Percentiles rank a stretch among this genome's conserved stretches.
Conservation (phyloP, 129 eudicot species). For the Solidago caesia region DNA sequence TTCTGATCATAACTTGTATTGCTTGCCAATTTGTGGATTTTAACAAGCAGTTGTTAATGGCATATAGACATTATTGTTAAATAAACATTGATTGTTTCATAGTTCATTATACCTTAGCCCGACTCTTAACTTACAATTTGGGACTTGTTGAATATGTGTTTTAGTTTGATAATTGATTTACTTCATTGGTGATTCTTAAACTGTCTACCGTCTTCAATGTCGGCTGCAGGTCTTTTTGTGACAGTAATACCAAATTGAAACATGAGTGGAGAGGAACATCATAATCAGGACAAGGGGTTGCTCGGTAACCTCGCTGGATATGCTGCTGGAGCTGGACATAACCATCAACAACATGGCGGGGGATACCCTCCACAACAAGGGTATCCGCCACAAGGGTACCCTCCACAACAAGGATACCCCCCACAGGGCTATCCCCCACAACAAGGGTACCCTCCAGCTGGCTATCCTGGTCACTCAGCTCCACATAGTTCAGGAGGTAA, state of each 20-base stretch:
- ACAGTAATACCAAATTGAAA: constrained; percentile 17
- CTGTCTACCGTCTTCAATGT: neutral
- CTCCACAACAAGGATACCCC: constrained; percentile 34
- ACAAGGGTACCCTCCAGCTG: constrained; percentile 30
- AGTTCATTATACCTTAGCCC: neutral
- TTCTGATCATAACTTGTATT: neutral
- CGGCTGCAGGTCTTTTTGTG: constrained; percentile 15
- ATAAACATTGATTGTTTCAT: neutral
- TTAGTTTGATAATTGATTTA: neutral
- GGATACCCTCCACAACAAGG: constrained; percentile 33
- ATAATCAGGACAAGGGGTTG: constrained; percentile 60
- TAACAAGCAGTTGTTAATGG: neutral
- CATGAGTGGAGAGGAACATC: constrained; percentile 57
- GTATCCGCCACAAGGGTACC: constrained; percentile 14
- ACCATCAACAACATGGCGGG: constrained; percentile 22
- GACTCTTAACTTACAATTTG: neutral
- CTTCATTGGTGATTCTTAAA: neutral
- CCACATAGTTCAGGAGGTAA: constrained; percentile 36
- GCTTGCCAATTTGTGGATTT: neutral
- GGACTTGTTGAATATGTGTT: neutral
- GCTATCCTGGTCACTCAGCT: constrained; percentile 30
- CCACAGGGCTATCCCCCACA: constrained; percentile 33
- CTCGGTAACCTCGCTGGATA: constrained; percentile 51
- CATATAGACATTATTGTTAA: neutral
- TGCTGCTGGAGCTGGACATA: constrained; percentile 55